Evolutionary conservation across 352 stramenopile species (phyloP).

Genomic region (Pythium phragmiticola): DNA sequence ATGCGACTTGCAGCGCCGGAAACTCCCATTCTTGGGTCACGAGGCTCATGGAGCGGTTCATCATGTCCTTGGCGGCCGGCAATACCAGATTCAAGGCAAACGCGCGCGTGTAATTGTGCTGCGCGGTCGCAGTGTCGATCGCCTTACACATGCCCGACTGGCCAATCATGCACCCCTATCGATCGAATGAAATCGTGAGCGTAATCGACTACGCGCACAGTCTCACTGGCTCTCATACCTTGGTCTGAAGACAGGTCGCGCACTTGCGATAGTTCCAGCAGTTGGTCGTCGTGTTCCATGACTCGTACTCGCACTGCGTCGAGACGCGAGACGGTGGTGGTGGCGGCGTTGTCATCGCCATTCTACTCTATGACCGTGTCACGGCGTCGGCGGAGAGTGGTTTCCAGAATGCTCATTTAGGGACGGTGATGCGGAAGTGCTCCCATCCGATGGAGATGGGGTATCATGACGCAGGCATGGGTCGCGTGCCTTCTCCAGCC

Average conservation of each 20-base stretch:
- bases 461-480: too few species aligned
- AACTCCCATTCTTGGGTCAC: slow-evolving; percentile 9
- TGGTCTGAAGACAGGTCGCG: too few species aligned
- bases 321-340: too few species aligned
- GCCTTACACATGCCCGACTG: not conserved
- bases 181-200: not conserved
- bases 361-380: not conserved
- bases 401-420: too few species aligned
- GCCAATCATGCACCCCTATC: not conserved
- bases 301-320: too few species aligned
- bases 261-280: too few species aligned
- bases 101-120: not conserved
- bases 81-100: not conserved
- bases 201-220: not conserved
- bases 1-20: not conserved
- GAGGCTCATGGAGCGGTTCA: not conserved
- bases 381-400: not conserved
- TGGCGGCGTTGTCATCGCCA: not conserved
- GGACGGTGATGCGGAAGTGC: too few species aligned
- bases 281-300: too few species aligned
- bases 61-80: not conserved
- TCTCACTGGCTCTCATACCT: too few species aligned
- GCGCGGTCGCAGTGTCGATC: too few species aligned
- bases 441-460: too few species aligned
- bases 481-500: too few species aligned